Percentiles rank a stretch among this genome's conserved stretches.
phyloP scores from a whole-genome alignment of 306 rosid species.

The Castanea crenata region DNA sequence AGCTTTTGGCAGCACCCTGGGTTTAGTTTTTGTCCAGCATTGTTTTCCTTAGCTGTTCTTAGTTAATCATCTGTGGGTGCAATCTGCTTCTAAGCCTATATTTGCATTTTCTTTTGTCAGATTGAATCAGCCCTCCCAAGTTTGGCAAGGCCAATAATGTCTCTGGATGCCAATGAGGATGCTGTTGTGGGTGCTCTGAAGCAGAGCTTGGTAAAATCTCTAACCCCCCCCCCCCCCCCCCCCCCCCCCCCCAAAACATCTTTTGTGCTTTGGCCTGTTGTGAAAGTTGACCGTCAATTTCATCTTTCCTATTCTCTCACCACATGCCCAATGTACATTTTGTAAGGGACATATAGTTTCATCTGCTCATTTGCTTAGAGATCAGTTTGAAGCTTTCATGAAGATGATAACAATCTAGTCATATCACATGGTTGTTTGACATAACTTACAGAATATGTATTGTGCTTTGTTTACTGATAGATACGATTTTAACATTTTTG shows the following conservation, averaged over 20 bases:
- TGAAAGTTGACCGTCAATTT: not conserved
- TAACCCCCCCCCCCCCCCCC: too few species aligned
- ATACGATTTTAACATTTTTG: not conserved
- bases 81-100: conserved; percentile 12
- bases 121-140: conserved; percentile 98
- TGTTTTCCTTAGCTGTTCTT: not conserved
- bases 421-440: not conserved
- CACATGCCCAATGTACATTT: not conserved
- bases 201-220: conserved; percentile 78
- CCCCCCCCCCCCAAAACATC: not conserved
- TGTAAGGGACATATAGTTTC: not conserved
- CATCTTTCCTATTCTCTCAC: not conserved
- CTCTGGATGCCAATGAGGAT: conserved; percentile 98
- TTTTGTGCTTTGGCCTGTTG: not conserved
- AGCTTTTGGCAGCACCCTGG: not conserved
- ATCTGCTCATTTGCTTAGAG: not conserved
- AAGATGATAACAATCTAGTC: not conserved
- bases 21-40: not conserved
- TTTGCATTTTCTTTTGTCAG: conserved; percentile 40
- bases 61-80: conserved; percentile 4
- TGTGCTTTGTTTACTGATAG: not conserved
- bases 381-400: not conserved
- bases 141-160: conserved; percentile 96
- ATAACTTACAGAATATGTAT: not conserved
- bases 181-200: conserved; percentile 87